Conservation (phyloP, 441 rosid species). For the Raphanus hybrid region DNA sequence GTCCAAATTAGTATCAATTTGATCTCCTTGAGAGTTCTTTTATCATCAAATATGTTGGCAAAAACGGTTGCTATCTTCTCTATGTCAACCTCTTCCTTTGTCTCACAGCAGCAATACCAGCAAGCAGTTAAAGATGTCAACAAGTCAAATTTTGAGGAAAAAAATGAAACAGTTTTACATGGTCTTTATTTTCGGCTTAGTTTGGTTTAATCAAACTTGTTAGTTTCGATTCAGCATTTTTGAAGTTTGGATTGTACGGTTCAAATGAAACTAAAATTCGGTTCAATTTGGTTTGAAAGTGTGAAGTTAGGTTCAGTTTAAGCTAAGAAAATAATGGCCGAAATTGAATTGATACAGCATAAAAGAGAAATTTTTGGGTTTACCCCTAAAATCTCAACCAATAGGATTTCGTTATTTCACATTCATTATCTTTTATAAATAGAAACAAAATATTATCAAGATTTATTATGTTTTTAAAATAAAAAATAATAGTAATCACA, state of each 20-base stretch:
- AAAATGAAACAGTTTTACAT: not conserved
- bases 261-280: not conserved
- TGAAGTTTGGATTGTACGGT: not conserved
- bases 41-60: not conserved
- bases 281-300: not conserved
- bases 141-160: not conserved
- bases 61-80: not conserved
- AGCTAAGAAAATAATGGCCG: not conserved
- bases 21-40: not conserved
- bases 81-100: not conserved
- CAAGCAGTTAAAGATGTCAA: not conserved
- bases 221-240: not conserved
- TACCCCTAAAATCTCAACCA: too few species aligned
- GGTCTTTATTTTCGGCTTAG: not conserved
- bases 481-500: too few species aligned
- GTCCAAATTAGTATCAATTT: not conserved
- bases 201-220: not conserved
- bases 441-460: too few species aligned
- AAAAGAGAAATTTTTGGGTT: too few species aligned
- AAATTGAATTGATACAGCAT: not conserved
- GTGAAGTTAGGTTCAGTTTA: not conserved
- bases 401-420: too few species aligned
- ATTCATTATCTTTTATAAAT: too few species aligned
- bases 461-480: too few species aligned
- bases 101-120: not conserved